Evolutionary conservation across 129 eudicot species (phyloP), one percentile per base, ranked within the genome.

Genomic region (Heracleum sosnowskyi): DNA sequence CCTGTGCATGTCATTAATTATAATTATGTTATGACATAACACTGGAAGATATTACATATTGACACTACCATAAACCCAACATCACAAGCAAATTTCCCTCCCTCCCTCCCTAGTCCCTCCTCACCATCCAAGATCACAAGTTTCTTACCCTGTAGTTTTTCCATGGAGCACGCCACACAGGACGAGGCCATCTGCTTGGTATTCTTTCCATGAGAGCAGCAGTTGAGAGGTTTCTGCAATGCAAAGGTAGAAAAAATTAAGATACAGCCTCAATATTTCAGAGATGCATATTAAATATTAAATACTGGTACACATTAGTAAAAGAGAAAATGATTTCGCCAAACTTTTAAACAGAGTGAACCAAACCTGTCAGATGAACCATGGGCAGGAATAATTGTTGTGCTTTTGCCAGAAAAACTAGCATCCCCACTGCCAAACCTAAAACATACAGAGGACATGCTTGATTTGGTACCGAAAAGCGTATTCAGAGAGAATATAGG

Each of bases 171-270:
- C 76, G 99, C 99, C 99, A 96, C 47, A 77, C 88, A 31, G 99
- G 99, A 60, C 97, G 93, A 2, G 99, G 99, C 99, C 99, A 96
- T 81, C 89, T 90, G 81, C 99, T 92, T 73, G 99, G 97, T 64
- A 96, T 92, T 86, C 99, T 86, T 86, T 92, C 99, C 97, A 96
- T 92, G 80, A 96, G 94, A 47, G 99, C 99, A 75, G 97, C 85
- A 80, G 99, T 96, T 71, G 97, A 89, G 31, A 89, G 82, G 81
- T 89, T 90, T 84, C 98, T 91, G 79, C 71, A 60, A 74, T 41
- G 45, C 12, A 26, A 53, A 10, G n/a, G 35, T 0, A 72, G 34
- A 72, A 39, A 72, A 31, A 11, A 26, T 39, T 11, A 35, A 24
- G 18, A 70, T 11, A 39, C 34, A 29, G 24, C 36, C 72, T 66